A percentile compares a stretch with the other conserved stretches of the same genome.
Conservation (phyloP, 2,329 filamentous ascomycete species). For the Penicillium sclerotiorum region DNA sequence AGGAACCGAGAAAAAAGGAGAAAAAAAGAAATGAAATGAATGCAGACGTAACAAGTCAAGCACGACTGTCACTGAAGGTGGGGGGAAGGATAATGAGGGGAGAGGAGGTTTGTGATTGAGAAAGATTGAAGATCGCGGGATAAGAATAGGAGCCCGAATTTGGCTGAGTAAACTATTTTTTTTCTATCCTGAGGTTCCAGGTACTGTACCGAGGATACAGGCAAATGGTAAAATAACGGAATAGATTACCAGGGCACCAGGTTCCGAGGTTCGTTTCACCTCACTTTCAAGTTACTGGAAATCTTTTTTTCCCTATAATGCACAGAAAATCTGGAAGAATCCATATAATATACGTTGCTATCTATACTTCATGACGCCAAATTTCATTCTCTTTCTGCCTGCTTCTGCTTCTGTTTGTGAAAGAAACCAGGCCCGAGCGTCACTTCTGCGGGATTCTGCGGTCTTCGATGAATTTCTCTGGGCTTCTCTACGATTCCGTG, state of each 20-base stretch:
- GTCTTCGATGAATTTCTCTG: constrained; percentile 36
- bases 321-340: too few relatives aligned
- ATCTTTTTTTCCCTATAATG: not conserved
- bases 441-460: constrained; percentile 30
- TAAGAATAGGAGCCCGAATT: constrained; percentile 21
- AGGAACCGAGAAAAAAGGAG: constrained; percentile 17
- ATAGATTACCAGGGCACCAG: constrained; percentile 10
- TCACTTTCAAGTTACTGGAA: too few relatives aligned
- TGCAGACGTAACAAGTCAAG: constrained; percentile 8
- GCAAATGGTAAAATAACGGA: constrained; percentile 13
- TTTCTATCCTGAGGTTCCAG: constrained; percentile 14
- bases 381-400: constrained; percentile 16
- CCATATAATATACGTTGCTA: too few relatives aligned
- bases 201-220: constrained; percentile 16
- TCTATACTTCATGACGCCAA: not conserved
- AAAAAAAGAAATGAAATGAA: constrained; percentile 7
- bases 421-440: constrained; percentile 31
- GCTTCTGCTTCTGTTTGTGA: constrained; percentile 11
- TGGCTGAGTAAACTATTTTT: constrained; percentile 29
- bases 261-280: too few relatives aligned
- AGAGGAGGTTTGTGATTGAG: constrained; percentile 10
- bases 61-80: constrained; percentile 11
- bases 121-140: constrained; percentile 19
- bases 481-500: constrained; percentile 24
- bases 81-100: constrained; percentile 16